Conservation (phyloP, 108 stramenopile species). For the Skeletonema tropicum region DNA sequence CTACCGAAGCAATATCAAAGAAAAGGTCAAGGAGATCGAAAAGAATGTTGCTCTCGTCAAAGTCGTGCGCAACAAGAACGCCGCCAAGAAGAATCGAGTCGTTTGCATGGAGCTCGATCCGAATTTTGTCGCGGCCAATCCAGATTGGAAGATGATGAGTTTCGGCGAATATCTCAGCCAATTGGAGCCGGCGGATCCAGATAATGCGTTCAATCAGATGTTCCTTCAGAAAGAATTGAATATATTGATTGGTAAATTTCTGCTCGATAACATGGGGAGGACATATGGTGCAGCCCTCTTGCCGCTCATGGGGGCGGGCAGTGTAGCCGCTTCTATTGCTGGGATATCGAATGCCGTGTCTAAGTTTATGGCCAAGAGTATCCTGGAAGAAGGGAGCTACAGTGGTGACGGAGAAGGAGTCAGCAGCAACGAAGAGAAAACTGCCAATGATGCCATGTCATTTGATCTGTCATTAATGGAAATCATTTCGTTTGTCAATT, state of each 20-base stretch:
- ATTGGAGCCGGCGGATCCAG: no score
- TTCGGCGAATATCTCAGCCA: no score
- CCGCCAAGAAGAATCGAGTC: no score
- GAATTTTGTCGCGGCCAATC: no score
- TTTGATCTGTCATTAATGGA: conserved; percentile 48
- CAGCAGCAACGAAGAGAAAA: background rate
- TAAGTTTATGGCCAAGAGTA: conserved; percentile 22
- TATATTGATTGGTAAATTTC: conserved; percentile 4
- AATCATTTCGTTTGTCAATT: conserved; percentile 45
- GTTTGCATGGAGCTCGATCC: no score
- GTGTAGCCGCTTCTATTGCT: conserved; percentile 31
- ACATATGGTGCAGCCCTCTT: conserved; percentile 47
- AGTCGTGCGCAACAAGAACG: no score
- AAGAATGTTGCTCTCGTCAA: no score
- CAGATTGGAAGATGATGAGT: no score
- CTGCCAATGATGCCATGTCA: conserved; percentile 17
- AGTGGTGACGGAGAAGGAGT: conserved; percentile 7
- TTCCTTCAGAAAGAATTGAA: no score
- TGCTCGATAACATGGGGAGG: conserved; percentile 45
- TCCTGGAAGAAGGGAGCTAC: conserved; percentile 23
- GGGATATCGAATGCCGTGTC: conserved; percentile 23
- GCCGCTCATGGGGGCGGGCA: conserved; percentile 6
- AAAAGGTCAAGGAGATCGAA: no score
- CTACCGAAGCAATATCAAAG: no score
- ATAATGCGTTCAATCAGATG: no score